Evolutionary conservation across 176 grass and related monocot species (phyloP).

Genomic region (Oryza coarctata): DNA sequence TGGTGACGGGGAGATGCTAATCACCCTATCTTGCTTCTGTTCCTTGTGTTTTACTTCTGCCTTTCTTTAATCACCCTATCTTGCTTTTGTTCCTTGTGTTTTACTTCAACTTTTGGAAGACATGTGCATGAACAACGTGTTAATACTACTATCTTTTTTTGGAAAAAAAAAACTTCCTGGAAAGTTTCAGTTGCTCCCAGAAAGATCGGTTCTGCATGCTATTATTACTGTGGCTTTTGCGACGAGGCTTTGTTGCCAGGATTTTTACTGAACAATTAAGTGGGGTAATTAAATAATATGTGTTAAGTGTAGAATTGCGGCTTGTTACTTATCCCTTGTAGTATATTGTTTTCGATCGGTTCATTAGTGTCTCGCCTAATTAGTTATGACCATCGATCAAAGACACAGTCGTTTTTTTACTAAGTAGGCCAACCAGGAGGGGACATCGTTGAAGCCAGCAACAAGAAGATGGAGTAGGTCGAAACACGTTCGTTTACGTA

Average conservation of each 20-base stretch:
- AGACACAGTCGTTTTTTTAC: background rate
- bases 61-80: background rate
- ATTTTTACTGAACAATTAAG: background rate
- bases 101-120: background rate
- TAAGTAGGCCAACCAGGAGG: too few species aligned
- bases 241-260: background rate
- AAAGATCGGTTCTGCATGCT: background rate
- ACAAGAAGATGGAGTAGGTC: too few species aligned
- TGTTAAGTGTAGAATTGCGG: background rate
- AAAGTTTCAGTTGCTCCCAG: background rate
- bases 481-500: background rate
- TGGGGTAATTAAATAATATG: background rate
- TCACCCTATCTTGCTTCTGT: background rate
- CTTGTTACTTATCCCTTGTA: background rate
- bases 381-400: constrained; percentile 14
- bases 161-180: too few species aligned
- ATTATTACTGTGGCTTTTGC: background rate
- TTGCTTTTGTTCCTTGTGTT: background rate
- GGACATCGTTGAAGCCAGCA: too few species aligned
- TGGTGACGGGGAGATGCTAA: background rate
- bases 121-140: background rate
- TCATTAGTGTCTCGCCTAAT: constrained; percentile 1
- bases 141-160: background rate
- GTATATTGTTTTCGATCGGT: background rate
- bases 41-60: background rate